Evolutionary conservation across 164 flowering plant species (phyloP), one percentile per base, ranked within the genome.

Genomic region (Nelumbo lutea): DNA sequence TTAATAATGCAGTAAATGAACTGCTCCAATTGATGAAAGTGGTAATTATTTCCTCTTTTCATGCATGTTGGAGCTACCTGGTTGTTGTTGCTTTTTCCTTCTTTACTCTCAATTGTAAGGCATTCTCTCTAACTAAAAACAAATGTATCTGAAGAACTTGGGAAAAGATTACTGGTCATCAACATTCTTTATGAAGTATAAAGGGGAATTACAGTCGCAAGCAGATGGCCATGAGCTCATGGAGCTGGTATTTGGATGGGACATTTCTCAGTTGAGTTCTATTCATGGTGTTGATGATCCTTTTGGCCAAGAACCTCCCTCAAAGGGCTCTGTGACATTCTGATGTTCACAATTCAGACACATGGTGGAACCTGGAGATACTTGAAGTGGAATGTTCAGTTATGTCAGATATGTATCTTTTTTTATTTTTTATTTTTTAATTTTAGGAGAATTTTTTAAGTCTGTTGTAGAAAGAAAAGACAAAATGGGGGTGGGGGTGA

Each of bases 101-200:
- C 27, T 27, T 27, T 27, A 27, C 27, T 27, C 27, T 27, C 27
- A 27, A 27, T 27, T 27, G 27, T 27, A 27, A 27, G 27, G 27
- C 27, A 27, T 27, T 3, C 8, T 47, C 59, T 66, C 67, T 69
- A 46, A 46, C 9, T 14, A 62, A 60, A 42, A 15, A 15, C 47
- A 13, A 59, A 59, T 39, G 64, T 63, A 61, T 53, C 7, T 79
- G 76, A 73, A 91, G 97, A 89, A 86, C 72, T 81, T 91, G 81
- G 87, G 70, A 9, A 88, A 76, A 65, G 97, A 91, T 78, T 91
- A 86, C 76, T 86, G 95, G 95, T 91, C 93, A 44, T 91, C 97
- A 65, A 82, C 76, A 73, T 91, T 78, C 78, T 91, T 80, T 80
- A 44, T 83, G 76, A 89, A 85, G 73, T 82, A 85, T 73, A 87